phyloP scores from a whole-genome alignment of 2,329 filamentous ascomycete species.

The Penicillium sp. region DNA sequence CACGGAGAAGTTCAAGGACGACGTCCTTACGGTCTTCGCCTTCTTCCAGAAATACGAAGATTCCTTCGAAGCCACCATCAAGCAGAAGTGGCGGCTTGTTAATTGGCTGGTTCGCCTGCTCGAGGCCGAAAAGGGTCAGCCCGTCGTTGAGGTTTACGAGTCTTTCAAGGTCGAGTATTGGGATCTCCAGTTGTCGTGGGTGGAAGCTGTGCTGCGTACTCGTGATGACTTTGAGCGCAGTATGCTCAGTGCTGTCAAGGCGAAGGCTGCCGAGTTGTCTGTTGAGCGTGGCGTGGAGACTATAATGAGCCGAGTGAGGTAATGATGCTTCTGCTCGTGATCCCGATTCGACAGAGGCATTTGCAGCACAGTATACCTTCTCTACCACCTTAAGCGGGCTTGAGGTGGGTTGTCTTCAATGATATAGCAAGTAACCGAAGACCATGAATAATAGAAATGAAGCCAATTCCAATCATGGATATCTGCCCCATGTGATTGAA shows the following conservation, averaged over 20 bases:
- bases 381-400: conserved; percentile 25
- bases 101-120: conserved; percentile 81
- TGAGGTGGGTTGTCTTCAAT: conserved; percentile 11
- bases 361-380: not conserved
- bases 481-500: not conserved
- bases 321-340: conserved; percentile 18
- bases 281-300: conserved; percentile 83
- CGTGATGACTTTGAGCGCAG: conserved; percentile 92
- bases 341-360: too few relatives aligned
- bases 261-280: conserved; percentile 81
- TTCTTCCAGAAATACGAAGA: conserved; percentile 79
- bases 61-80: conserved; percentile 73
- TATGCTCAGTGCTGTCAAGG: conserved; percentile 88
- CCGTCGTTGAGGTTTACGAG: conserved; percentile 77
- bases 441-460: conserved; percentile 19
- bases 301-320: conserved; percentile 93
- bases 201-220: conserved; percentile 83
- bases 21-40: conserved; percentile 85
- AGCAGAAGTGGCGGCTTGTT: conserved; percentile 89
- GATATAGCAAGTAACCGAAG: conserved; percentile 12
- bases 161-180: conserved; percentile 85
- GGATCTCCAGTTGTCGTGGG: conserved; percentile 94
- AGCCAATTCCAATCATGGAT: not conserved
- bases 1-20: conserved; percentile 90
- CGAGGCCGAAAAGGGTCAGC: conserved; percentile 71